Conservation (phyloP, 495 filamentous ascomycete species). For the Penicillium turbatum region DNA sequence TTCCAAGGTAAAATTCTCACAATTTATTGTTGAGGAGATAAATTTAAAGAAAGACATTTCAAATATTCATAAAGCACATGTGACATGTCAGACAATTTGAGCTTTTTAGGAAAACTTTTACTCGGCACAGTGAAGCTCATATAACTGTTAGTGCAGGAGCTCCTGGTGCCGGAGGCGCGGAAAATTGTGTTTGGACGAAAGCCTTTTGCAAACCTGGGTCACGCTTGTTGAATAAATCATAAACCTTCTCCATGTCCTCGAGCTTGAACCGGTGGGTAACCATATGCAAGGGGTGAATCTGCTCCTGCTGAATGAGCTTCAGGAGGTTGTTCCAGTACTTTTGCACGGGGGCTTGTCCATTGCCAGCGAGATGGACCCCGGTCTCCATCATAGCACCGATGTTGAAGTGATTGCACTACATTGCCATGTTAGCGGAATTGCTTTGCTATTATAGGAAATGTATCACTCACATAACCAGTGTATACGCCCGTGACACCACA, state of each 20-base stretch:
- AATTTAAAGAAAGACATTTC: no score
- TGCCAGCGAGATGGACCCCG: constrained; percentile 77
- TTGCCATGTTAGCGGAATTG: background rate
- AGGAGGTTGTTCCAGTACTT: constrained; percentile 75
- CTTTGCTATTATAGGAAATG: background rate
- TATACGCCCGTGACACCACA: constrained; percentile 79
- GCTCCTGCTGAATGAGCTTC: constrained; percentile 57
- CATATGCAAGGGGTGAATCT: constrained; percentile 75
- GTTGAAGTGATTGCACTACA: constrained; percentile 73
- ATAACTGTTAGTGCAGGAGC: constrained; percentile 45
- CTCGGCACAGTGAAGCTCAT: no score
- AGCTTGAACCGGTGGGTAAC: constrained; percentile 67
- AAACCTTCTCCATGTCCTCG: constrained; percentile 67
- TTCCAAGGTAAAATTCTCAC: no score
- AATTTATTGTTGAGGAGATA: no score
- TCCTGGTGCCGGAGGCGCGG: constrained; percentile 48
- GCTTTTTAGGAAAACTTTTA: no score
- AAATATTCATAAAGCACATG: no score
- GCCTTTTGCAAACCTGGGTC: constrained; percentile 64
- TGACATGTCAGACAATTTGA: no score
- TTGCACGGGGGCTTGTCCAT: constrained; percentile 81
- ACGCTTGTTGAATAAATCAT: constrained; percentile 62
- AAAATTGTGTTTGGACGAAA: constrained; percentile 61
- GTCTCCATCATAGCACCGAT: constrained; percentile 84
- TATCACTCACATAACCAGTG: constrained; percentile 66